Evolutionary conservation across 2,329 filamentous ascomycete species (phyloP).

Genomic region (Fusarium avenaceum): DNA sequence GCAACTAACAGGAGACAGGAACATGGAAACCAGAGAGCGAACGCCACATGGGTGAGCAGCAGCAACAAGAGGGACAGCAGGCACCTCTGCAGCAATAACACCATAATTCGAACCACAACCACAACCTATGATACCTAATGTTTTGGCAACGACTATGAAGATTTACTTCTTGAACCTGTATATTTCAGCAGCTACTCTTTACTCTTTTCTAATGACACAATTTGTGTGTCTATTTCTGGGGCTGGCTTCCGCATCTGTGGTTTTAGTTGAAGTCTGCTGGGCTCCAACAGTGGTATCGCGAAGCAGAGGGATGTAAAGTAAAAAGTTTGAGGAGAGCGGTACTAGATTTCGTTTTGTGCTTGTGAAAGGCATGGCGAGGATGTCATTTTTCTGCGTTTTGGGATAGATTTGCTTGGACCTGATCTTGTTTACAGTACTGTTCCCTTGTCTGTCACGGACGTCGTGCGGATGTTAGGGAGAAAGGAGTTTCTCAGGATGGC

Average conservation of each 20-base stretch:
- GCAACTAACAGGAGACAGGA: constrained; percentile 59
- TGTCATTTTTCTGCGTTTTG: constrained; percentile 28
- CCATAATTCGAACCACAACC: constrained; percentile 15
- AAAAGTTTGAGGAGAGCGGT: constrained; percentile 35
- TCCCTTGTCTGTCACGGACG: constrained; percentile 5
- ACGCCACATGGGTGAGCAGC: constrained; percentile 73
- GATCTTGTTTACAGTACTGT: constrained; percentile 23
- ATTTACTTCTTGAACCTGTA: constrained; percentile 49
- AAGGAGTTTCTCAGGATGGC: constrained; percentile 3
- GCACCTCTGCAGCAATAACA: constrained; percentile 42
- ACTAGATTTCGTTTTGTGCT: constrained; percentile 35
- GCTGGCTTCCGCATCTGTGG: constrained; percentile 43
- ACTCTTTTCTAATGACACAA: constrained; percentile 48
- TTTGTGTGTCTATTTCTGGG: constrained; percentile 35
- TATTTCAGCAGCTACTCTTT: constrained; percentile 47
- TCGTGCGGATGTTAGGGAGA: constrained; percentile 13
- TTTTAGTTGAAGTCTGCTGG: constrained; percentile 14
- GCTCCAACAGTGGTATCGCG: constrained; percentile 38
- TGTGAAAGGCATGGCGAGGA: constrained; percentile 29
- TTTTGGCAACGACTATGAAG: constrained; percentile 44
- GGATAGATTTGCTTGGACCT: constrained; percentile 37
- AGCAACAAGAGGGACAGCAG: constrained; percentile 43
- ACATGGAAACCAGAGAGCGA: constrained; percentile 82
- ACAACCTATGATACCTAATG: constrained; percentile 45
- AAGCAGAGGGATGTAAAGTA: constrained; percentile 35